Base-by-base conservation (phyloP, 805 yeast genomes). In the Brettanomyces custersianus region DNA sequence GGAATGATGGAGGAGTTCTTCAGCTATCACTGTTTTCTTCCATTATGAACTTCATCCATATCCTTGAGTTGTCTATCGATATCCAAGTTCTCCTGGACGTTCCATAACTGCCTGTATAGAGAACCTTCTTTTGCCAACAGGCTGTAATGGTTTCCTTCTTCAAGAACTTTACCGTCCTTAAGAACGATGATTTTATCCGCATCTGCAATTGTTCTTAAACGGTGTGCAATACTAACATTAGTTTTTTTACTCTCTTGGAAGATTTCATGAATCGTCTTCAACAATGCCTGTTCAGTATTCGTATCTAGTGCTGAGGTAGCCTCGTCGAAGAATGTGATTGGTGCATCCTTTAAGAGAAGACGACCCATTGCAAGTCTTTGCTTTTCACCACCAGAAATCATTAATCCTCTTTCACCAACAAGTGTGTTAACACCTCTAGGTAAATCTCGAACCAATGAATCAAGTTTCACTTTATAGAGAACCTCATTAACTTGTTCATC, bases 351-450 rank as follows among this genome's bases (percentile, higher is more conserved):
- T 46, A 92, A 61, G 30, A 92, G 58, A n/a, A 92, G 73, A 44
- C 98, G 70, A 1, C 96, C 92, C 45, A 92, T 86, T 0, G 98
- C 97, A 29, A 92, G 65, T 43, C 98, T 66, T 60, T 92, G 98
- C 55, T 92, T 88, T 56, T 92, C 98, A 41, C 98, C 98, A n/a
- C 98, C 98, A 19, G 96, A 86, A 32, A 92, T 88, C 98, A 92
- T 92, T 71, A 92, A 70, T n/a, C 98, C 98, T 52, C 94, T 67
- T 57, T 92, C 98, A 33, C 98, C 98, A 13, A 92, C 98, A 39
- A 84, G 66, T 0, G 97, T 92, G 20, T 80, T 65, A 28, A 72
- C 64, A 1, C 96, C 96, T 11, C 83, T 82, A 0, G 98, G 97
- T 32, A 92, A 59, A 30, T 78, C 83, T 5, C 56, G 46, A 12